Percentiles rank a stretch among this genome's conserved stretches.
phyloP scores from a whole-genome alignment of 495 filamentous ascomycete genomes.

The Podospora fimiseda region DNA sequence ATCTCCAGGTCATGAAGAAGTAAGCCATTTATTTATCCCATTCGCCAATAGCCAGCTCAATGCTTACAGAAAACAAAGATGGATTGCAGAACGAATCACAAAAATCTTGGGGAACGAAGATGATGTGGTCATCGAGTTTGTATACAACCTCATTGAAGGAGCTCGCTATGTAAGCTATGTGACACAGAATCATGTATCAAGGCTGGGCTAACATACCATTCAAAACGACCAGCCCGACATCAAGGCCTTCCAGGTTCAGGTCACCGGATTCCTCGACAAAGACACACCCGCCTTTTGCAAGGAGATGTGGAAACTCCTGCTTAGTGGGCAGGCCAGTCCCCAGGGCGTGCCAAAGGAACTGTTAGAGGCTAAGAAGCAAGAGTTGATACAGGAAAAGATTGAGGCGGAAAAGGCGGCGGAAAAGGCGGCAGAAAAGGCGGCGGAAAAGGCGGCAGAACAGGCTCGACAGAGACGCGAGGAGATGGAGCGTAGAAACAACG shows the following conservation, averaged over 20 bases:
- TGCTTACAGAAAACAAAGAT: conserved; percentile 45
- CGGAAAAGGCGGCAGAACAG: conserved; percentile 75
- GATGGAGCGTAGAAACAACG: conserved; percentile 53
- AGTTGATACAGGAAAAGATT: conserved; percentile 89
- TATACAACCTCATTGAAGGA: conserved; percentile 82
- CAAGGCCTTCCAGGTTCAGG: conserved; percentile 85
- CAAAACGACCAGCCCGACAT: conserved; percentile 73
- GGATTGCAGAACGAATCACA: conserved; percentile 83
- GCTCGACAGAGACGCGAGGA: conserved; percentile 57
- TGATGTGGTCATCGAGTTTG: conserved; percentile 89
- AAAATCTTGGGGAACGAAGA: conserved; percentile 86
- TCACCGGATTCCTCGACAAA: conserved; percentile 93
- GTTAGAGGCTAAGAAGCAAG: conserved; percentile 89
- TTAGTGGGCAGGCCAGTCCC: conserved; percentile 82
- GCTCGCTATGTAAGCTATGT: conserved; percentile 72
- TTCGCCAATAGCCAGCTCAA: background rate
- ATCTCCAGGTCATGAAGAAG: conserved; percentile 97
- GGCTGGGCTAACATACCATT: too few species aligned
- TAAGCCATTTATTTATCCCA: conserved; percentile 33
- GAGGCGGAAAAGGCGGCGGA: conserved; percentile 79
- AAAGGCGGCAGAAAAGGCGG: conserved; percentile 78
- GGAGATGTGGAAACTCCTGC: conserved; percentile 82
- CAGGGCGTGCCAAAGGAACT: conserved; percentile 93
- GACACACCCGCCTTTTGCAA: conserved; percentile 88
- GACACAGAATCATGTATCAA: too few species aligned